These are phyloP conservation scores for Hyaloscypha bicolor DNA, from an alignment of 495 filamentous ascomycete genomes.

Conservation along the genomic window DNA sequence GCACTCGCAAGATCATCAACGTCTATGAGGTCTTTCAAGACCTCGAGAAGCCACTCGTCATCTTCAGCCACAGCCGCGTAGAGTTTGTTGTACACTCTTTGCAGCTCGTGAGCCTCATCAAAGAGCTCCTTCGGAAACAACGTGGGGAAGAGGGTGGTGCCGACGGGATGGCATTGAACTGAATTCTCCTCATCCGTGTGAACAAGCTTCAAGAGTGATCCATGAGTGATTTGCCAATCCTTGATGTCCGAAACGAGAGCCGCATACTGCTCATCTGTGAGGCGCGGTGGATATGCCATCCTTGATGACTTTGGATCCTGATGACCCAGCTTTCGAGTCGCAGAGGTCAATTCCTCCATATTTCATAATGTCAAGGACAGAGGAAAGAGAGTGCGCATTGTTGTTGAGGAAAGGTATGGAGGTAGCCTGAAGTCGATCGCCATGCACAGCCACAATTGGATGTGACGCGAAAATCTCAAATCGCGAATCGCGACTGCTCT, in stretches of 20 bases:
- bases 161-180: conserved; percentile 78
- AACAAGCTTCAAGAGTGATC: conserved; percentile 21
- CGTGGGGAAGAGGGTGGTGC: conserved; percentile 92
- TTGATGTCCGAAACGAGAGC: conserved; percentile 20
- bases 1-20: conserved; percentile 86
- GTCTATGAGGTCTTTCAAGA: conserved; percentile 80
- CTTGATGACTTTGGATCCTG: neutral
- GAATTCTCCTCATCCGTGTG: conserved; percentile 39
- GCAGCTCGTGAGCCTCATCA: conserved; percentile 72
- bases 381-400: neutral
- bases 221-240: conserved; percentile 28
- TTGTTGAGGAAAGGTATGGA: neutral
- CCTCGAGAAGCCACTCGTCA: conserved; percentile 74
- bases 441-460: neutral
- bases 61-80: conserved; percentile 88
- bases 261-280: conserved; percentile 17
- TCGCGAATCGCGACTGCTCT: neutral
- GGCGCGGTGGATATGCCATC: conserved; percentile 11
- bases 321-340: neutral
- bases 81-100: conserved; percentile 83
- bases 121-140: conserved; percentile 81
- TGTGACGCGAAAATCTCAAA: neutral
- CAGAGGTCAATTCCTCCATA: neutral
- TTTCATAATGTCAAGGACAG: neutral
- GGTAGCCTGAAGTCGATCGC: neutral